phyloP scores from a whole-genome alignment of 441 rosid genomes.

The Arabidopsis hybrid region DNA sequence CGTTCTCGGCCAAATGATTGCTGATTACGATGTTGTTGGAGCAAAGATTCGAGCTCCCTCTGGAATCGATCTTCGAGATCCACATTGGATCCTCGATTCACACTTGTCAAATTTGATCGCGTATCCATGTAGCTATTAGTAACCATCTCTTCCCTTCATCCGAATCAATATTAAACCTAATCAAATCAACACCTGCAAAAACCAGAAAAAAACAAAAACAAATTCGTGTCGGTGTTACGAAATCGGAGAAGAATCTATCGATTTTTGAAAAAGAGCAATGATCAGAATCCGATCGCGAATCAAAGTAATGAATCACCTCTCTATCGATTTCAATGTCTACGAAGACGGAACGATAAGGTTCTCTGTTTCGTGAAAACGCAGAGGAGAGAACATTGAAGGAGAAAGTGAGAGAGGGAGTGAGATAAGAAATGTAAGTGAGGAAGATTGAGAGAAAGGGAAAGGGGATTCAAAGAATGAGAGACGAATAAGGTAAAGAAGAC shows the following conservation, averaged over 20 bases:
- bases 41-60: conserved; percentile 72
- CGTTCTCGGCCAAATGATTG: conserved; percentile 48
- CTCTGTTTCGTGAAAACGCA: neutral
- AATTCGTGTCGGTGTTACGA: conserved; percentile 19
- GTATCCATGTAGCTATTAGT: conserved; percentile 65
- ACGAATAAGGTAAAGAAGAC: conserved; percentile 23
- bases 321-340: conserved; percentile 1
- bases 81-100: conserved; percentile 56
- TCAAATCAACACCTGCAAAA: conserved; percentile 29
- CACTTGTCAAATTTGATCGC: conserved; percentile 56
- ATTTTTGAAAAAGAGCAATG: neutral
- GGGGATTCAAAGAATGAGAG: conserved; percentile 13
- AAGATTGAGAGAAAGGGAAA: neutral
- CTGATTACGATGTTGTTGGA: conserved; percentile 59
- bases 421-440: conserved; percentile 9
- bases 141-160: conserved; percentile 52
- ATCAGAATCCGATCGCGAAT: conserved; percentile 36
- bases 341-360: neutral
- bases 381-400: neutral
- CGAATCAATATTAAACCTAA: conserved; percentile 28
- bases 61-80: conserved; percentile 68
- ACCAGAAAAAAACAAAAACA: neutral
- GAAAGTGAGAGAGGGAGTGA: conserved; percentile 12
- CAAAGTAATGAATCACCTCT: conserved; percentile 23
- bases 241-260: conserved; percentile 26